phyloP scores from a whole-genome alignment of 192 early-diverging fungal genomes.

The Piromyces finnis region DNA sequence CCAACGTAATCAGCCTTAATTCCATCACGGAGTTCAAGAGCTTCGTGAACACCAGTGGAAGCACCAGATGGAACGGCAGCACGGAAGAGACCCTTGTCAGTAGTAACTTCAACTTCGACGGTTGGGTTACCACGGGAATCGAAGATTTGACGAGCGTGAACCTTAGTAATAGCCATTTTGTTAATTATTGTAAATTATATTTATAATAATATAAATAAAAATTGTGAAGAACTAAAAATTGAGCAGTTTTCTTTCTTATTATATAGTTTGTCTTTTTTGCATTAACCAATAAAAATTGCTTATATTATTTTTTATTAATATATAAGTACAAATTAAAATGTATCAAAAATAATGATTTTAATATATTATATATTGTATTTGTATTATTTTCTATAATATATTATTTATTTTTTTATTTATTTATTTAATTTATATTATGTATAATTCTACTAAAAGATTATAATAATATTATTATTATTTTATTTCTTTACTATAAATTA shows the following conservation, averaged over 20 bases:
- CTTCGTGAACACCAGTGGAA: slow-evolving; percentile 97
- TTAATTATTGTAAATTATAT: not conserved
- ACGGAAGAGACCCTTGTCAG: slow-evolving; percentile 84
- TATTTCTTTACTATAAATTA: not conserved
- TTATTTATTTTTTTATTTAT: no score
- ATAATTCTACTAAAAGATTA: no score
- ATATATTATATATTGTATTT: no score
- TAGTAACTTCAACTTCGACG: slow-evolving; percentile 93
- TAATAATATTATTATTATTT: not conserved
- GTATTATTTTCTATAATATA: no score
- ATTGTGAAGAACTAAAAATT: not conserved
- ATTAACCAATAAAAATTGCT: not conserved
- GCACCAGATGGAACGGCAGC: slow-evolving; percentile 96
- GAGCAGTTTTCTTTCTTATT: not conserved
- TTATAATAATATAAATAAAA: not conserved
- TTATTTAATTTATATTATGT: no score
- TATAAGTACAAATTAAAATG: not conserved
- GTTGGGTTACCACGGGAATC: slow-evolving; percentile 99
- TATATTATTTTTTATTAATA: not conserved
- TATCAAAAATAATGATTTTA: not conserved
- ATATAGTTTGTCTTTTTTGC: not conserved
- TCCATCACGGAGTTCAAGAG: slow-evolving; percentile 90
- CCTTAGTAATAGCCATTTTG: slow-evolving; percentile 48
- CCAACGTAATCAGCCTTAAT: slow-evolving; percentile 72
- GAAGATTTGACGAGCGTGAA: slow-evolving; percentile 92